Evolutionary conservation across 495 filamentous ascomycete species (phyloP).

Genomic region (Annulohypoxylon nitens): DNA sequence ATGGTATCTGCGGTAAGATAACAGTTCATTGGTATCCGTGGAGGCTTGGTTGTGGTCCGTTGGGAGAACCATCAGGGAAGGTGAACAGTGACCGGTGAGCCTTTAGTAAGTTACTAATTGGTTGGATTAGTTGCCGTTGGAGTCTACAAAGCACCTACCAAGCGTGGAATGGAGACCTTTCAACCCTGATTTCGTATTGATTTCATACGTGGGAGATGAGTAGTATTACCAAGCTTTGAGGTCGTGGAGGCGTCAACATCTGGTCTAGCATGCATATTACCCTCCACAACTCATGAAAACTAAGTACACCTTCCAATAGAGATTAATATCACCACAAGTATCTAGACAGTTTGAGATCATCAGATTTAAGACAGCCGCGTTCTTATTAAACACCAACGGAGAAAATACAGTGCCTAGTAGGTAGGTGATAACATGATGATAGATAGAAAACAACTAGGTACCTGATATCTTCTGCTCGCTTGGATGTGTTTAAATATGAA

Average conservation of each 20-base stretch:
- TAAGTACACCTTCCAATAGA: too few relatives aligned
- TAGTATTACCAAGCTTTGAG: conserved; percentile 4
- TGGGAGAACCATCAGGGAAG: neutral
- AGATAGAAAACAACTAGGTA: too few relatives aligned
- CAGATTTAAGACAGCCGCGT: too few relatives aligned
- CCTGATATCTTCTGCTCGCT: too few relatives aligned
- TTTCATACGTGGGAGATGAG: neutral
- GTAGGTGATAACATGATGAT: too few relatives aligned
- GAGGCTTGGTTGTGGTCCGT: neutral
- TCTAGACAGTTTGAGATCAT: too few relatives aligned
- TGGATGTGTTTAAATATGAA: too few relatives aligned
- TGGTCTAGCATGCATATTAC: too few relatives aligned
- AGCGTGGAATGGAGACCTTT: conserved; percentile 17
- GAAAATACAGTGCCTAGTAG: too few relatives aligned
- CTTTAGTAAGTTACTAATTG: neutral
- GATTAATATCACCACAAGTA: too few relatives aligned
- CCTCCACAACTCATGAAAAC: too few relatives aligned
- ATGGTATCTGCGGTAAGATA: neutral
- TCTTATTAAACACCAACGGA: too few relatives aligned
- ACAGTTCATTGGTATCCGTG: neutral
- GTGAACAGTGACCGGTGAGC: neutral
- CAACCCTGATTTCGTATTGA: neutral
- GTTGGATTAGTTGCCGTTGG: neutral
- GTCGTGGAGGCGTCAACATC: conserved; percentile 10
- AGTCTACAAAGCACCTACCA: conserved; percentile 11